These are phyloP conservation scores for Chalaropsis thielavioides DNA, from an alignment of 2,329 filamentous ascomycete genomes.

Conservation along the genomic window DNA sequence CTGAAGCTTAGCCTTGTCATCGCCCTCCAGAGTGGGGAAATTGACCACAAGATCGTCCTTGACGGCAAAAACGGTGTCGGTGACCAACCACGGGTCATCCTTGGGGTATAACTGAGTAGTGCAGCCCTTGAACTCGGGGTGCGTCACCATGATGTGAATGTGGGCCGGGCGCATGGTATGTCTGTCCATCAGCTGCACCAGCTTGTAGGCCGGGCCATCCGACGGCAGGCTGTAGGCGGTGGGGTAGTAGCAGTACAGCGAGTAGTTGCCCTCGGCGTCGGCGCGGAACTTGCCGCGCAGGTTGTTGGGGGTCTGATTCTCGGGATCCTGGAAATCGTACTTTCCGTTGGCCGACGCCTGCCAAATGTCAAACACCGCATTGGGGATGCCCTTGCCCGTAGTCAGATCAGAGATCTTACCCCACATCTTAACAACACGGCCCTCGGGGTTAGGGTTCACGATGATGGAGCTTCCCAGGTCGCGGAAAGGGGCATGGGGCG, in stretches of 20 bases:
- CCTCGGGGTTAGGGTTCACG: slow-evolving; percentile 43
- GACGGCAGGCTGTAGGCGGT: slow-evolving; percentile 58
- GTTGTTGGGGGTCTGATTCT: slow-evolving; percentile 58
- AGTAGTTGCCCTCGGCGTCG: slow-evolving; percentile 54
- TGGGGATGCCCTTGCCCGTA: slow-evolving; percentile 50
- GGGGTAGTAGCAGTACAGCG: slow-evolving; percentile 61
- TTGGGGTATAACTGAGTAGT: slow-evolving; percentile 67
- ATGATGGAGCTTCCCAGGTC: slow-evolving; percentile 52
- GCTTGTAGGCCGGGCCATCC: slow-evolving; percentile 36
- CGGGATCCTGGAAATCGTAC: slow-evolving; percentile 63
- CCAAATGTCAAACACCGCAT: slow-evolving; percentile 65
- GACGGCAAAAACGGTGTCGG: slow-evolving; percentile 35
- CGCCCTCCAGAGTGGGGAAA: slow-evolving; percentile 32
- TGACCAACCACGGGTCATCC: slow-evolving; percentile 46
- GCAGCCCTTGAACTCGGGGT: slow-evolving; percentile 52
- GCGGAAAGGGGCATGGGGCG: slow-evolving; percentile 58
- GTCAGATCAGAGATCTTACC: slow-evolving; percentile 50
- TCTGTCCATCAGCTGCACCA: slow-evolving; percentile 33
- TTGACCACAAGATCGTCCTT: slow-evolving; percentile 38
- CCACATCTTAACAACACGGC: slow-evolving; percentile 52
- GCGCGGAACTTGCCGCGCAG: slow-evolving; percentile 61
- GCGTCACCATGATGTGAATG: slow-evolving; percentile 41
- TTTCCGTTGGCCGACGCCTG: slow-evolving; percentile 61
- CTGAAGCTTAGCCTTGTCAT: slow-evolving; percentile 26
- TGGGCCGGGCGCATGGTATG: slow-evolving; percentile 37